phyloP scores from a whole-genome alignment of 306 rosid genomes.

The Sindora glabra region DNA sequence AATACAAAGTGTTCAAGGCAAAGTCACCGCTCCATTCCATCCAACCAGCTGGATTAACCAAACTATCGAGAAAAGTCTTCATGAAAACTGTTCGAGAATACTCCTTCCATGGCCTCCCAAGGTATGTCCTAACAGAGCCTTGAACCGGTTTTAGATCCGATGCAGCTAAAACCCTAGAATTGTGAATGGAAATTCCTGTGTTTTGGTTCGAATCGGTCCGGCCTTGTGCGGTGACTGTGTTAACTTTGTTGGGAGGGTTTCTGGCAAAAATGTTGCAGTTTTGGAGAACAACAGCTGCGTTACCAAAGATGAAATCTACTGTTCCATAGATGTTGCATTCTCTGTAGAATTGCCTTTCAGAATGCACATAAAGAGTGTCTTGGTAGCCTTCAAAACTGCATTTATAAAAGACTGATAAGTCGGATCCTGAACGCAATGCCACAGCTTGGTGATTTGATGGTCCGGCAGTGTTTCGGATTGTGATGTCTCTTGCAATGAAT shows the following conservation, averaged over 20 bases:
- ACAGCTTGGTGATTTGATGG: conserved; percentile 49
- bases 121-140: conserved; percentile 23
- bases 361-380: conserved; percentile 55
- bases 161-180: conserved; percentile 24
- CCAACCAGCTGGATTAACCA: conserved; percentile 45
- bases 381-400: conserved; percentile 73
- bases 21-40: conserved; percentile 45
- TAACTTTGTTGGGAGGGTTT: conserved; percentile 43
- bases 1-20: conserved; percentile 30
- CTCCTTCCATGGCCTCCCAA: conserved; percentile 49
- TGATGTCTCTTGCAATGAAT: conserved; percentile 46
- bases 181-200: conserved; percentile 58
- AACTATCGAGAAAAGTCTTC: conserved; percentile 34
- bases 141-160: conserved; percentile 21
- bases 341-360: conserved; percentile 55
- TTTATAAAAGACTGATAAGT: conserved; percentile 47
- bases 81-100: conserved; percentile 40
- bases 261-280: conserved; percentile 46
- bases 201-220: conserved; percentile 54
- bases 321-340: conserved; percentile 25
- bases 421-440: conserved; percentile 57
- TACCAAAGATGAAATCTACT: conserved; percentile 25
- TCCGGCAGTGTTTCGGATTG: conserved; percentile 57
- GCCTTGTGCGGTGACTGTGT: conserved; percentile 60
- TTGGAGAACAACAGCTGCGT: conserved; percentile 44